Evolutionary conservation across 345 rosid species (phyloP).

Genomic region (Linum trigynum): DNA sequence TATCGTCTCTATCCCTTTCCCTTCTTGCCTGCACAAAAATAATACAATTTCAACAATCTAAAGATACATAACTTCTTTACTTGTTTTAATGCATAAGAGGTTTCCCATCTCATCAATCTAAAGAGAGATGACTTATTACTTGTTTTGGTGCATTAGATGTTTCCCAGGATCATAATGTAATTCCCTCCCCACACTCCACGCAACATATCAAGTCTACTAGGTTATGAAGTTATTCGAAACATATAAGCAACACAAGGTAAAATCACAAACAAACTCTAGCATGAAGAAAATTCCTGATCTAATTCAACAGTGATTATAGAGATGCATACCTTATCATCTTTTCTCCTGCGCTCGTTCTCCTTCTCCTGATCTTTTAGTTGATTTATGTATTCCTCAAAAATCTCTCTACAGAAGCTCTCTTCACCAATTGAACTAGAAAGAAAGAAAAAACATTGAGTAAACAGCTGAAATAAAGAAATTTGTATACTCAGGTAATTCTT

Average conservation of each 20-base stretch:
- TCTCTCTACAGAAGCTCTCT: slow-evolving; percentile 51
- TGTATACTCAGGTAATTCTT: slow-evolving; percentile 4
- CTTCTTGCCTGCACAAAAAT: slow-evolving; percentile 46
- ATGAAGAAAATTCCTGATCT: neutral
- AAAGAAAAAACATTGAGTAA: slow-evolving; percentile 9
- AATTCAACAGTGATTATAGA: neutral
- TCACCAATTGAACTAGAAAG: slow-evolving; percentile 56
- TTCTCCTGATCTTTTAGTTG: slow-evolving; percentile 59
- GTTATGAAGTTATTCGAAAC: too few species aligned
- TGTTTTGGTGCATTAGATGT: neutral
- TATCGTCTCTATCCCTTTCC: slow-evolving; percentile 61
- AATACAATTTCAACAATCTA: neutral
- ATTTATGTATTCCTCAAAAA: slow-evolving; percentile 55
- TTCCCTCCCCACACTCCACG: neutral
- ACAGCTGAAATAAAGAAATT: slow-evolving; percentile 1
- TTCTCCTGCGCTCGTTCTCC: slow-evolving; percentile 47
- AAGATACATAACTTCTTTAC: neutral
- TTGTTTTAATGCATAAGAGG: neutral
- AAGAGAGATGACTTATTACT: neutral
- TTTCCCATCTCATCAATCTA: neutral
- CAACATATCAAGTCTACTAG: neutral
- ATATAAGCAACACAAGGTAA: neutral
- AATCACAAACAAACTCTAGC: neutral
- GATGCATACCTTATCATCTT: slow-evolving; percentile 59
- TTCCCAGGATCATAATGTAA: neutral